A percentile compares a stretch with the other conserved stretches of the same genome.
phyloP scores from a whole-genome alignment of 2,329 filamentous ascomycete species.

The Pseudocercospora pini-densiflorae region DNA sequence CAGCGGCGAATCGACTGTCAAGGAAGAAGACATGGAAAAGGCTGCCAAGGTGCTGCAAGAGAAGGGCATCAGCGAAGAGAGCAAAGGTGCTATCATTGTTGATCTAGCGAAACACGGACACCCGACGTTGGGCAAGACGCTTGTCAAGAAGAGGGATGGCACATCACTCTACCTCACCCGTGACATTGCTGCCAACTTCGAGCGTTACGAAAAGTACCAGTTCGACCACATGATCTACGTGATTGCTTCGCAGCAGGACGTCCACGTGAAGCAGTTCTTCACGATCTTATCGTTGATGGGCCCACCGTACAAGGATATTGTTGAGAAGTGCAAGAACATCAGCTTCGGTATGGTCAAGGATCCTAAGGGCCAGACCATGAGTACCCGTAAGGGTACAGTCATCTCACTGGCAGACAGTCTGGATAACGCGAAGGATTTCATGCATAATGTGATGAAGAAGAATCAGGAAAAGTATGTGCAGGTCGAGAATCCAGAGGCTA shows the following conservation, averaged over 20 bases:
- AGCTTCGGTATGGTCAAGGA: slow-evolving; percentile 67
- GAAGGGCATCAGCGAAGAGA: slow-evolving; percentile 65
- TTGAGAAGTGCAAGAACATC: slow-evolving; percentile 64
- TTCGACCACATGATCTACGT: slow-evolving; percentile 74
- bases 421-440: slow-evolving; percentile 76
- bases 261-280: slow-evolving; percentile 68
- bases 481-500: slow-evolving; percentile 78
- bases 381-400: slow-evolving; percentile 61
- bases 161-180: slow-evolving; percentile 71
- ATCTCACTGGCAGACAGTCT: slow-evolving; percentile 56
- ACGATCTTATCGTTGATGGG: slow-evolving; percentile 68
- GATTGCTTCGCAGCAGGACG: slow-evolving; percentile 66
- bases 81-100: slow-evolving; percentile 69
- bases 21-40: slow-evolving; percentile 63
- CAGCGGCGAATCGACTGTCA: slow-evolving; percentile 71
- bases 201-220: slow-evolving; percentile 65
- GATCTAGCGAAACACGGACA: slow-evolving; percentile 70
- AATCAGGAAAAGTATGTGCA: slow-evolving; percentile 91
- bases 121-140: slow-evolving; percentile 70
- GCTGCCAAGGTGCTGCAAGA: slow-evolving; percentile 64
- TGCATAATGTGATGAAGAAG: slow-evolving; percentile 96
- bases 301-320: slow-evolving; percentile 58
- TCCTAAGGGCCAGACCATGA: slow-evolving; percentile 60
- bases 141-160: slow-evolving; percentile 69
- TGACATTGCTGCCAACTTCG: slow-evolving; percentile 68